These are phyloP conservation scores for Solanum lycopersicoides DNA, from an alignment of 257 asterid species.

Conservation along the genomic window DNA sequence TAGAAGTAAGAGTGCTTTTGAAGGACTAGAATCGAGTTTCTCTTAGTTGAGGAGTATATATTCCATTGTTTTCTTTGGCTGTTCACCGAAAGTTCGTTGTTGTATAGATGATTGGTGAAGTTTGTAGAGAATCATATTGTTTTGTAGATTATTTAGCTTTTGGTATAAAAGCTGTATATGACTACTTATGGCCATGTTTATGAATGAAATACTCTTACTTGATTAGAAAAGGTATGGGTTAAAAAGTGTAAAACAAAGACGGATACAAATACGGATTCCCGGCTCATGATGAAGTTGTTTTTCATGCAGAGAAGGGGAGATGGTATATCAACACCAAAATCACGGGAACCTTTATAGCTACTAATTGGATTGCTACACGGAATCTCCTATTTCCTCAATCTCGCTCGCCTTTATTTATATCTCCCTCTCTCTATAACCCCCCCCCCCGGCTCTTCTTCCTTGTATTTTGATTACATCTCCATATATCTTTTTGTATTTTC, in stretches of 20 bases:
- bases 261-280: too few species aligned
- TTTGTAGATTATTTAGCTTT: background rate
- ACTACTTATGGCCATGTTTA: too few species aligned
- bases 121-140: background rate
- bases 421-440: background rate
- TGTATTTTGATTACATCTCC: background rate
- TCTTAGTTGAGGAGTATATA: background rate
- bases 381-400: background rate
- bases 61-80: background rate
- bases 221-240: too few species aligned
- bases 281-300: too few species aligned
- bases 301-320: too few species aligned
- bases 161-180: background rate
- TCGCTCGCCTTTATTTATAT: background rate
- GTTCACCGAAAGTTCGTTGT: background rate
- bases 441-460: background rate
- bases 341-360: background rate
- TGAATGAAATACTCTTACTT: too few species aligned
- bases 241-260: too few species aligned
- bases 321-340: too few species aligned
- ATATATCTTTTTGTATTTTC: background rate
- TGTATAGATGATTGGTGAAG: background rate
- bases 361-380: background rate
- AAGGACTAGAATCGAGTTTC: background rate
- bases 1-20: background rate